A percentile compares a stretch with the other conserved stretches of the same genome.
Evolutionary conservation across 2,329 filamentous ascomycete species (phyloP).

Genomic region (Phaeosphaeriaceae sp.): DNA sequence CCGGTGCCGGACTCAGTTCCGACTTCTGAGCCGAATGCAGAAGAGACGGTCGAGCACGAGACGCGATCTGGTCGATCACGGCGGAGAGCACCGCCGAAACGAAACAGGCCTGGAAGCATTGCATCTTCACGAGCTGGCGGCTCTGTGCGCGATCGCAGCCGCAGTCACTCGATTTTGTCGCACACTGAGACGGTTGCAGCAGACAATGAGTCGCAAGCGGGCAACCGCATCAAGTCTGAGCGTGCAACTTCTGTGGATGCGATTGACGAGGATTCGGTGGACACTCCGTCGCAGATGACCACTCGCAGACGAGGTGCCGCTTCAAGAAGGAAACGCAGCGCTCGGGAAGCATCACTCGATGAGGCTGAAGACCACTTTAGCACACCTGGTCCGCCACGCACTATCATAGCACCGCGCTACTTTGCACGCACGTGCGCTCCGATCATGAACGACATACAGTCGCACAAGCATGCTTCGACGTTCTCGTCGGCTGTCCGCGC

Average conservation of each 20-base stretch:
- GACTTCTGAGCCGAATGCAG: conserved; percentile 23
- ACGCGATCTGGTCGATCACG: conserved; percentile 40
- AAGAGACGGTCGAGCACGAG: conserved; percentile 34
- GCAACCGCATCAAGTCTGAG: conserved; percentile 55
- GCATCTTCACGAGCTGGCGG: conserved; percentile 56
- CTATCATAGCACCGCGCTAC: conserved; percentile 56
- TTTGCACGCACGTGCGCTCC: conserved; percentile 56
- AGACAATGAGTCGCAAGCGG: conserved; percentile 49
- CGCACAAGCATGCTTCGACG: conserved; percentile 60
- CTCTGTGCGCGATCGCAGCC: conserved; percentile 53
- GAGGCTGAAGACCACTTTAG: conserved; percentile 39
- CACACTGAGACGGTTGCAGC: conserved; percentile 51
- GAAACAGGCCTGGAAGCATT: conserved; percentile 49
- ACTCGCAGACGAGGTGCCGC: conserved; percentile 38
- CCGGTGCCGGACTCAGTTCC: conserved; percentile 20
- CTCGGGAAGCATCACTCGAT: conserved; percentile 40
- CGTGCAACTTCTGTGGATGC: conserved; percentile 54
- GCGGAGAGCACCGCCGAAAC: conserved; percentile 37
- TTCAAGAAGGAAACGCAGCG: conserved; percentile 52
- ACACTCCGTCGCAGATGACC: conserved; percentile 39
- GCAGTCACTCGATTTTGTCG: conserved; percentile 58
- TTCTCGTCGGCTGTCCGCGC: conserved; percentile 59
- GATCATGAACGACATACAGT: conserved; percentile 59
- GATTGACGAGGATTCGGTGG: conserved; percentile 45
- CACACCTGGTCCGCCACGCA: conserved; percentile 33